These are phyloP conservation scores for Podaxis mareebaensis DNA, from an alignment of 768 basidiomycete species.

Conservation along the genomic window DNA sequence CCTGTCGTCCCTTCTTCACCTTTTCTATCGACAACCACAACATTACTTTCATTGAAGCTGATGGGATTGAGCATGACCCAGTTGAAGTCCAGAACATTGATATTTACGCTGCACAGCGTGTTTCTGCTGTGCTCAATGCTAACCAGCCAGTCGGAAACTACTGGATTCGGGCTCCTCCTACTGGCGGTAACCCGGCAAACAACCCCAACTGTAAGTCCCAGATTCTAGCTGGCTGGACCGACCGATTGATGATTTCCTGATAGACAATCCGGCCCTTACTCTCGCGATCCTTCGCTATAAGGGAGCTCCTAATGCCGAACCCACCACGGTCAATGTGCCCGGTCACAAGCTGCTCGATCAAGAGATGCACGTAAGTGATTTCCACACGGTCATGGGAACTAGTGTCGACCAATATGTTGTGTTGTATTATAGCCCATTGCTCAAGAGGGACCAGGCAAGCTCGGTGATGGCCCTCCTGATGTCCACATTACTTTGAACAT, in stretches of 20 bases:
- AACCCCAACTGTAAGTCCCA: slow-evolving; percentile 15
- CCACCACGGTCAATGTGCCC: slow-evolving; percentile 23
- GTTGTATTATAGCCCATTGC: slow-evolving; percentile 17
- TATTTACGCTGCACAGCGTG: slow-evolving; percentile 33
- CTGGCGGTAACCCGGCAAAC: slow-evolving; percentile 27
- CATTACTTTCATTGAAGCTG: slow-evolving; percentile 29
- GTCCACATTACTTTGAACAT: not conserved
- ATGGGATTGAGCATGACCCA: slow-evolving; percentile 33
- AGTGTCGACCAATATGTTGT: not conserved
- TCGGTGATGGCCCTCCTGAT: slow-evolving; percentile 14
- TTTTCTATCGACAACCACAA: slow-evolving; percentile 37
- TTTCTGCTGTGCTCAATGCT: slow-evolving; percentile 32
- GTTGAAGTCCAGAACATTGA: slow-evolving; percentile 38
- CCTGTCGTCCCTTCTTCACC: slow-evolving; percentile 42
- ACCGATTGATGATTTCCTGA: not conserved
- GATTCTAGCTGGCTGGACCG: not conserved
- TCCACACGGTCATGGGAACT: not conserved
- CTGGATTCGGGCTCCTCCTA: slow-evolving; percentile 43
- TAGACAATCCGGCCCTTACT: slow-evolving; percentile 33
- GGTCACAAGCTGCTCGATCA: slow-evolving; percentile 31
- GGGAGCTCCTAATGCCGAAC: slow-evolving; percentile 34
- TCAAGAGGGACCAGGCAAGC: not conserved
- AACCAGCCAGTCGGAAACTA: slow-evolving; percentile 30
- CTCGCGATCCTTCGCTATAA: slow-evolving; percentile 44
- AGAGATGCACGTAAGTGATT: slow-evolving; percentile 15